Conservation (phyloP, 1,284 basidiomycete species). For the Afroboletus lepidellus region DNA sequence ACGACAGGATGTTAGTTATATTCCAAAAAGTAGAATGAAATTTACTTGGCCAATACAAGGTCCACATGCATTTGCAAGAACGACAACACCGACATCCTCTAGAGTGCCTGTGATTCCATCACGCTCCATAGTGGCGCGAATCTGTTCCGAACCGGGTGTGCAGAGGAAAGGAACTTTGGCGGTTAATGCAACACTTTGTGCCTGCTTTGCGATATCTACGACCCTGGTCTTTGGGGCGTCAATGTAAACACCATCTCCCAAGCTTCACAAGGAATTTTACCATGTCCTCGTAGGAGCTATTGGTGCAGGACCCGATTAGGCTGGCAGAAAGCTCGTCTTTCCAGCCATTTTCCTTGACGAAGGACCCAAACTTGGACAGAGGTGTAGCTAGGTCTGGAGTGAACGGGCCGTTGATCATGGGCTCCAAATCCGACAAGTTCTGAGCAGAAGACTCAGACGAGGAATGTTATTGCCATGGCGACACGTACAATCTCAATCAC, state of each 20-base stretch:
- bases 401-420: constrained; percentile 96
- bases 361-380: constrained; percentile 84
- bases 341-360: constrained; percentile 86
- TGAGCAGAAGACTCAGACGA: constrained; percentile 29
- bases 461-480: neutral
- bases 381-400: constrained; percentile 97
- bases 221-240: constrained; percentile 53
- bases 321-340: constrained; percentile 90
- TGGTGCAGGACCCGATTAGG: constrained; percentile 97
- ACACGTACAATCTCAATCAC: constrained; percentile 85
- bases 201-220: constrained; percentile 89
- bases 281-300: constrained; percentile 96
- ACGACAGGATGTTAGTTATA: constrained; percentile 3
- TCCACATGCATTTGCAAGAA: constrained; percentile 97
- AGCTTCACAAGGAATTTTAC: constrained; percentile 36
- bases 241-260: constrained; percentile 3
- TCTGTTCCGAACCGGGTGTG: constrained; percentile 97
- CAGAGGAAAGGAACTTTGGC: constrained; percentile 93
- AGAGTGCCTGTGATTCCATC: constrained; percentile 84
- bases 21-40: constrained; percentile 5
- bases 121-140: constrained; percentile 96
- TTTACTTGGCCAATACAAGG: constrained; percentile 95
- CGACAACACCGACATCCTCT: constrained; percentile 85
- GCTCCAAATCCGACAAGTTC: constrained; percentile 92
- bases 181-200: constrained; percentile 78